Percentiles rank a stretch among this genome's conserved stretches.
phyloP scores from a whole-genome alignment of 2,329 filamentous ascomycete genomes.

The Fusarium domesticum region DNA sequence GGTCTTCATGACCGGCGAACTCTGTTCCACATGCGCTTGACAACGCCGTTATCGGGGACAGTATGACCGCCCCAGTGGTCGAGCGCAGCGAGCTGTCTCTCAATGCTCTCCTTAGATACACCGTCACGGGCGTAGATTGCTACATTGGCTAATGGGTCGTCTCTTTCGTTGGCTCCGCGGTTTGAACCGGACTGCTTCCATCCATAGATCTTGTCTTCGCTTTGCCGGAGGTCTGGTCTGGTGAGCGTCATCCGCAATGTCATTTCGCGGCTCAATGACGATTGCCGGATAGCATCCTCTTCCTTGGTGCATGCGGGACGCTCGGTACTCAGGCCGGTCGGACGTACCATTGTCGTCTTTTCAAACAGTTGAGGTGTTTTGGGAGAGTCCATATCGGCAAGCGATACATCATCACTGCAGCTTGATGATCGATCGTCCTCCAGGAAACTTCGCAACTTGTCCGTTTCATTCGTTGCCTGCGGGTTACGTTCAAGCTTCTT shows the following conservation, averaged over 20 bases:
- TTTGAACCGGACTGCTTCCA: slow-evolving; percentile 50
- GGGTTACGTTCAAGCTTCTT: slow-evolving; percentile 26
- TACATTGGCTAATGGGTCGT: slow-evolving; percentile 30
- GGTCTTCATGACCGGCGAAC: slow-evolving; percentile 45
- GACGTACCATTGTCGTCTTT: slow-evolving; percentile 33
- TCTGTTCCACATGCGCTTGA: slow-evolving; percentile 64
- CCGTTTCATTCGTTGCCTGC: slow-evolving; percentile 38
- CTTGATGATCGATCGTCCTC: slow-evolving; percentile 56
- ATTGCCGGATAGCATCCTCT: slow-evolving; percentile 47
- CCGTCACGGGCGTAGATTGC: slow-evolving; percentile 31
- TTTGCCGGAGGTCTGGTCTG: slow-evolving; percentile 75
- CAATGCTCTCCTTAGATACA: slow-evolving; percentile 51
- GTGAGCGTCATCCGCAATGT: slow-evolving; percentile 95
- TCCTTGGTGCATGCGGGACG: slow-evolving; percentile 29
- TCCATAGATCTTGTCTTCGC: slow-evolving; percentile 69
- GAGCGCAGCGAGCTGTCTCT: slow-evolving; percentile 51
- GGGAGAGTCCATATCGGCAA: slow-evolving; percentile 58
- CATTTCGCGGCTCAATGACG: slow-evolving; percentile 73
- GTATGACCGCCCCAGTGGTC: slow-evolving; percentile 44
- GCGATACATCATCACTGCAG: slow-evolving; percentile 54
- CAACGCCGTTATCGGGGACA: slow-evolving; percentile 47
- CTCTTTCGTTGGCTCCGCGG: slow-evolving; percentile 44
- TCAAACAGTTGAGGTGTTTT: slow-evolving; percentile 52
- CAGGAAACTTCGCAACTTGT: slow-evolving; percentile 56
- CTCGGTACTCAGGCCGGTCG: slow-evolving; percentile 29